These are phyloP conservation scores for Euptelea pleiosperma DNA, from an alignment of 164 flowering plant species.

Conservation along the genomic window DNA sequence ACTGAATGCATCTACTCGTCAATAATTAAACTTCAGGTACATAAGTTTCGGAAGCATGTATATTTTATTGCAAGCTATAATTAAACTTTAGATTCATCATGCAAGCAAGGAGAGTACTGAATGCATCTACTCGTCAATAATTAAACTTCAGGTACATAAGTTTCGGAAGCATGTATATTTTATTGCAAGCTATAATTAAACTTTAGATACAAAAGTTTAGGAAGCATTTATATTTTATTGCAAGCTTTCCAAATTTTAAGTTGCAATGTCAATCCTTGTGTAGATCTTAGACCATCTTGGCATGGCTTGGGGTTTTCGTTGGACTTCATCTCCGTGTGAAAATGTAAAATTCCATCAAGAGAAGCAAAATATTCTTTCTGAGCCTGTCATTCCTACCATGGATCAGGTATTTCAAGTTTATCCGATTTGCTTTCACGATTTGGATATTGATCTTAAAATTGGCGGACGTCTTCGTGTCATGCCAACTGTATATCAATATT, in stretches of 20 bases:
- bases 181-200: no score
- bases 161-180: neutral
- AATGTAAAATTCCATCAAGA: slow-evolving; percentile 15
- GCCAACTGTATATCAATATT: neutral
- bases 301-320: slow-evolving; percentile 79
- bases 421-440: neutral
- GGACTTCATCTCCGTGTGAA: slow-evolving; percentile 39
- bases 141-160: slow-evolving; percentile 78
- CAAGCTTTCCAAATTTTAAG: neutral
- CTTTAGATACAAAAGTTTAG: neutral
- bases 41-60: neutral
- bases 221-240: slow-evolving; percentile 6
- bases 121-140: slow-evolving; percentile 65
- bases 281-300: slow-evolving; percentile 91
- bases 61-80: neutral
- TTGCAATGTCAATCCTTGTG: slow-evolving; percentile 10
- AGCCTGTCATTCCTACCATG: slow-evolving; percentile 58
- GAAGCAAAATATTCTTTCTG: slow-evolving; percentile 35
- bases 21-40: slow-evolving; percentile 87
- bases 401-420: slow-evolving; percentile 49
- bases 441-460: neutral
- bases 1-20: slow-evolving; percentile 76
- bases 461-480: neutral
- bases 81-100: slow-evolving; percentile 51
- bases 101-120: slow-evolving; percentile 93